These are phyloP conservation scores for Deinandra increscens DNA, from an alignment of 129 eudicot species.

Conservation along the genomic window DNA sequence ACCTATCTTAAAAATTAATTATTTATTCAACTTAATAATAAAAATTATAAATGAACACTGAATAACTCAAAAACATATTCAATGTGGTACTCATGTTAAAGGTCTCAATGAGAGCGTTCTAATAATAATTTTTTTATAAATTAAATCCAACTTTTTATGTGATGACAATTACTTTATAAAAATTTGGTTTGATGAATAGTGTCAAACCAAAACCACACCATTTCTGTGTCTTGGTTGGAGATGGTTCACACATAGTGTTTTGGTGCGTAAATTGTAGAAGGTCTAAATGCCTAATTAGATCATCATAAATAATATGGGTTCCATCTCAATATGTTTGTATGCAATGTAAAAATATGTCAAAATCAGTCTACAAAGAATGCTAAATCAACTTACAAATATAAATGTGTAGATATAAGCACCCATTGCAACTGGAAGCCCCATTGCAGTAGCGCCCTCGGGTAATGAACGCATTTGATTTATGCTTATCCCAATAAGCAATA, in stretches of 20 bases:
- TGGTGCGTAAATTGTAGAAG: not conserved
- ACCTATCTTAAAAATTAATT: not conserved
- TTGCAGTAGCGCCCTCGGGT: constrained; percentile 78
- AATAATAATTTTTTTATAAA: not conserved
- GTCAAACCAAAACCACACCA: not conserved
- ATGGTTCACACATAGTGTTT: not conserved
- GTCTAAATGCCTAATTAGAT: constrained; percentile 1
- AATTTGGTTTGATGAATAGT: not conserved
- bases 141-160: not conserved
- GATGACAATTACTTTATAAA: not conserved
- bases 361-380: constrained; percentile 18
- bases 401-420: constrained; percentile 84
- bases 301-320: constrained; percentile 12
- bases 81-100: too few relatives aligned
- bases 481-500: constrained; percentile 92
- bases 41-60: not conserved
- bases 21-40: not conserved
- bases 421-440: constrained; percentile 93
- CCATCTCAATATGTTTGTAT: constrained; percentile 22
- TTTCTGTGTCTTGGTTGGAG: not conserved
- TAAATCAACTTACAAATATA: constrained; percentile 74
- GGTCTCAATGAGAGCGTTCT: not conserved
- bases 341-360: constrained; percentile 20
- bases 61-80: too few relatives aligned
- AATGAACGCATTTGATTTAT: constrained; percentile 85